These are phyloP conservation scores for Talinum fruticosum DNA, from an alignment of 148 eudicot genomes.

Conservation along the genomic window DNA sequence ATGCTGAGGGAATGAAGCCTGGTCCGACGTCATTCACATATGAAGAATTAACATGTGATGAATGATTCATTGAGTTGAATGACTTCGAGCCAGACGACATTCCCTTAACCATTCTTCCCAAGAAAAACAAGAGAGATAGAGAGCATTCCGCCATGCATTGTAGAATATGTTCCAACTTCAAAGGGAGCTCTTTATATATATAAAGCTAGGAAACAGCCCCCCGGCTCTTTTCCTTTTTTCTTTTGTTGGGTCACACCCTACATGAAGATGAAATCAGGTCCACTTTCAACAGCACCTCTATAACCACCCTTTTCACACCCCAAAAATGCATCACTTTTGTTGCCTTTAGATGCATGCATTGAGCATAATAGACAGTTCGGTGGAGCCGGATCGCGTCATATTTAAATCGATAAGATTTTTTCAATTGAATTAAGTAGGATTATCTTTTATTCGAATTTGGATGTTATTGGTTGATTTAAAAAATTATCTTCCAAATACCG, in stretches of 20 bases:
- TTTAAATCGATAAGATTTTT: too few relatives aligned
- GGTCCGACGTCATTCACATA: slow-evolving; percentile 62
- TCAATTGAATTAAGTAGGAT: too few relatives aligned
- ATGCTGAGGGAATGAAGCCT: slow-evolving; percentile 79
- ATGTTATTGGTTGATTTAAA: too few relatives aligned
- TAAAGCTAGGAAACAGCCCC: too few relatives aligned
- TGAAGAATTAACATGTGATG: not conserved
- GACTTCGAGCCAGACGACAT: slow-evolving; percentile 65
- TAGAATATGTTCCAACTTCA: not conserved
- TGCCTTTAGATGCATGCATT: too few relatives aligned
- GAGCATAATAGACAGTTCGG: too few relatives aligned
- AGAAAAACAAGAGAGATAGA: slow-evolving; percentile 5
- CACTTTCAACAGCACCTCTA: slow-evolving; percentile 32
- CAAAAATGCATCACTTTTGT: not conserved
- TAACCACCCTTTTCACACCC: slow-evolving; percentile 31
- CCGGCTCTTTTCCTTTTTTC: not conserved
- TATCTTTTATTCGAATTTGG: too few relatives aligned
- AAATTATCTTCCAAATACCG: too few relatives aligned
- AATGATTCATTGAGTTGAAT: too few relatives aligned
- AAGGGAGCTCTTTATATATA: not conserved
- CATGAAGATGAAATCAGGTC: slow-evolving; percentile 26
- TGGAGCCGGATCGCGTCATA: too few relatives aligned
- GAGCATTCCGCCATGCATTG: slow-evolving; percentile 17
- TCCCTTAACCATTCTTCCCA: slow-evolving; percentile 49
- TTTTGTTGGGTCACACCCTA: slow-evolving; percentile 13